Evolutionary conservation across 495 filamentous ascomycete species (phyloP).

Genomic region (Hypoxylon subgilvum): DNA sequence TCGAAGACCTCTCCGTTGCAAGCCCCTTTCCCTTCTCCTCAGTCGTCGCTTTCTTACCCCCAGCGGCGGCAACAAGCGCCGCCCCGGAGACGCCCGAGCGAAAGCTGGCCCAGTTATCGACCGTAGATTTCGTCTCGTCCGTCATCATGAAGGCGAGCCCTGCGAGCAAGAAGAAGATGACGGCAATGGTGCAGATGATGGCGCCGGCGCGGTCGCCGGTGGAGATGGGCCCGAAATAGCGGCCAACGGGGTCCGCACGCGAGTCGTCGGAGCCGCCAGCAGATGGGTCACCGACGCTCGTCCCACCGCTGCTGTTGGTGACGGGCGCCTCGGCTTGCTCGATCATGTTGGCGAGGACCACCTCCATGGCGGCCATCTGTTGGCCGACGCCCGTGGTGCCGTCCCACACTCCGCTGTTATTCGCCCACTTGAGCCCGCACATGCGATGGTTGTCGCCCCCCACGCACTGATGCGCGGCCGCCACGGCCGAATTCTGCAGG

Average conservation of each 20-base stretch:
- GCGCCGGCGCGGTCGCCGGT: conserved; percentile 65
- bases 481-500: conserved; percentile 66
- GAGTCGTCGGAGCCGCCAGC: conserved; percentile 62
- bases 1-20: conserved; percentile 25
- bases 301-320: conserved; percentile 72
- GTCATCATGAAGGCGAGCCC: conserved; percentile 46
- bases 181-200: conserved; percentile 60
- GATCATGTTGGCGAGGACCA: conserved; percentile 67
- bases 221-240: conserved; percentile 46
- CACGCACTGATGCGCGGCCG: conserved; percentile 69
- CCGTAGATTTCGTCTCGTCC: conserved; percentile 40
- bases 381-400: conserved; percentile 67
- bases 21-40: conserved; percentile 26
- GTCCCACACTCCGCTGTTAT: conserved; percentile 56
- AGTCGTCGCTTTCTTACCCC: not conserved
- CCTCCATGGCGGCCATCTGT: conserved; percentile 72
- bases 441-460: conserved; percentile 63
- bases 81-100: conserved; percentile 17
- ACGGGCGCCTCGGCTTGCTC: conserved; percentile 56
- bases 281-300: conserved; percentile 71
- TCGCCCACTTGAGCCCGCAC: conserved; percentile 76
- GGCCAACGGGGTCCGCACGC: conserved; percentile 32
- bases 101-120: conserved; percentile 33
- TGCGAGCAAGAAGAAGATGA: conserved; percentile 41
- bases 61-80: not conserved